phyloP scores from a whole-genome alignment of 768 basidiomycete genomes.

The Flagelloscypha sp. region DNA sequence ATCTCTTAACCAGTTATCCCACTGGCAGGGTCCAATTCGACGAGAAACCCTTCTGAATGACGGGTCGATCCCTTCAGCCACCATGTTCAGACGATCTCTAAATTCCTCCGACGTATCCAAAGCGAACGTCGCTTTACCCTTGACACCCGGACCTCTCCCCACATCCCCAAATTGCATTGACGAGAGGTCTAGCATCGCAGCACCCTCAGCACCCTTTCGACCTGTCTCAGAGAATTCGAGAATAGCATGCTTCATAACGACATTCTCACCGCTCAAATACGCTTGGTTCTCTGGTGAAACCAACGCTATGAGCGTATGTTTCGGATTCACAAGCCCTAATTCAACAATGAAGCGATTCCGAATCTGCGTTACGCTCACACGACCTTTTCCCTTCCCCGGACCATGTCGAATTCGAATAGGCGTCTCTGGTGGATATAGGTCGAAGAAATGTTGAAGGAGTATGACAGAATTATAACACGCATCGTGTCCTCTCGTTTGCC shows the following conservation, averaged over 20 bases:
- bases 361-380: constrained; percentile 4
- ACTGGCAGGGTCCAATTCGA: neutral
- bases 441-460: constrained; percentile 14
- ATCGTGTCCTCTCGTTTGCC: constrained; percentile 15
- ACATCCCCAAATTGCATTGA: constrained; percentile 17
- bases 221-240: constrained; percentile 6
- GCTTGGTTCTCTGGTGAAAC: constrained; percentile 4
- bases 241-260: constrained; percentile 12
- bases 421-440: constrained; percentile 4
- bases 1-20: constrained; percentile 9
- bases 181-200: constrained; percentile 9
- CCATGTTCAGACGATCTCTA: constrained; percentile 4
- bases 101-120: constrained; percentile 12
- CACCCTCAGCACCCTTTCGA: too few relatives aligned
- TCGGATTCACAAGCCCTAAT: constrained; percentile 6
- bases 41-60: neutral
- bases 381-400: constrained; percentile 9
- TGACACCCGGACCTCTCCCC: constrained; percentile 12
- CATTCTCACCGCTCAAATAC: constrained; percentile 8
- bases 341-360: constrained; percentile 4
- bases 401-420: constrained; percentile 10
- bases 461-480: constrained; percentile 11
- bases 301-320: constrained; percentile 4
- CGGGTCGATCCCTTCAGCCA: neutral
- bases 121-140: constrained; percentile 9